Base-by-base conservation (phyloP, 768 basidiomycete species). In the Boletus sensibilis region DNA sequence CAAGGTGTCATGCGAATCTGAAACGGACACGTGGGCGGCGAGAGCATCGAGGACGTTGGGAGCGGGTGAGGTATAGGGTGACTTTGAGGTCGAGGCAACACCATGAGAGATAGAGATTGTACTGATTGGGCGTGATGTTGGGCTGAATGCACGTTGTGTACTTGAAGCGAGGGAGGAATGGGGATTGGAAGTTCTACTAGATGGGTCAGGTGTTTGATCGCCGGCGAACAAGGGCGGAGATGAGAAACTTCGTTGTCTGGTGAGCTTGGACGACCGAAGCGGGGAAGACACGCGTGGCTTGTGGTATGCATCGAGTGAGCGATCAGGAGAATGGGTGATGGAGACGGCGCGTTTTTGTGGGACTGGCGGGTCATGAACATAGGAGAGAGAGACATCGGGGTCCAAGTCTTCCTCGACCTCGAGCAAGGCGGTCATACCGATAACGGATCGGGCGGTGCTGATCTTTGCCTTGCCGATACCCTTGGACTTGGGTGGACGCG, bases 341-440 rank as follows among this genome's bases (percentile, higher is more conserved):
- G 64, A 59, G 13, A 39, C n/a, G 4, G 54, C 48, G 31, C 68
- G 62, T 49, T 53, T 70, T 14, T 59, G 68, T 18, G 57, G 57
- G 41, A 50, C 55, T 16, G 57, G 50, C 0, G 52, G 48, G 35
- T 65, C 53, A 11, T 51, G 44, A 12, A 20, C 29, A 21, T 29
- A 25, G 18, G 66, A 50, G 20, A 38, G 37, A 21, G 57, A 20
- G 25, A 13, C 23, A 9, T 70, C 71, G 23, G 55, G 45, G 47
- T 75, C 74, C 23, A 51, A 27, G 53, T 78, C 73, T 56, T 84
- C 82, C 50, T 84, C 81, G 56, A 80, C 81, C 60, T 82, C 82
- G 16, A 82, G 69, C 1, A 84, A 63, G 12, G 78, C 76, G 18
- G 79, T 67, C 83, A 84, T 84, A 53, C 77, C 80, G 62, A 76